Conservation (phyloP, 2,329 filamentous ascomycete genomes). For the Coleophoma eucalyptorum region DNA sequence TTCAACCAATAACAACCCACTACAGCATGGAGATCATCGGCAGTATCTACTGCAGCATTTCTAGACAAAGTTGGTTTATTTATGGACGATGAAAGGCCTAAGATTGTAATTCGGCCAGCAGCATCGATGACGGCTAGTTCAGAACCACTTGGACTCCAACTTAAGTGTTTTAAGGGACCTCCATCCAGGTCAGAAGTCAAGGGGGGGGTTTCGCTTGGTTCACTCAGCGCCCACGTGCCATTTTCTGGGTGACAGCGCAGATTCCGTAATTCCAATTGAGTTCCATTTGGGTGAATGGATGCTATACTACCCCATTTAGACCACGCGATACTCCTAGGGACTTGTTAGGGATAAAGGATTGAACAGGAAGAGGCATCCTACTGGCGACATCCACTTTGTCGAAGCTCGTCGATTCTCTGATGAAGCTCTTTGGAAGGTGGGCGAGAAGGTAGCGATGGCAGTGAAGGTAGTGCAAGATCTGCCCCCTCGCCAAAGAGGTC, state of each 20-base stretch:
- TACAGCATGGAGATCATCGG: constrained; percentile 72
- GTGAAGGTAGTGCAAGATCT: constrained; percentile 50
- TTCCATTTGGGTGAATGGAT: constrained; percentile 70
- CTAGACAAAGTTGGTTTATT: constrained; percentile 66
- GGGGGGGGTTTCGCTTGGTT: constrained; percentile 61
- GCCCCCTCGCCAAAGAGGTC: constrained; percentile 74
- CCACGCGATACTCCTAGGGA: constrained; percentile 73
- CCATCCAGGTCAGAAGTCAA: constrained; percentile 59
- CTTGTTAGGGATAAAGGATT: background rate
- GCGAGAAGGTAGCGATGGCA: background rate
- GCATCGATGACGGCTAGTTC: constrained; percentile 84
- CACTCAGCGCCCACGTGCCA: constrained; percentile 73
- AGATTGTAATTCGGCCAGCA: constrained; percentile 71
- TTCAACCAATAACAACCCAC: constrained; percentile 84
- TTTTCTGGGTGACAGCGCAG: constrained; percentile 65
- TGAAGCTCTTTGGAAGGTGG: constrained; percentile 63
- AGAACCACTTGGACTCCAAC: constrained; percentile 70
- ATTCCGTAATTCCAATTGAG: constrained; percentile 67
- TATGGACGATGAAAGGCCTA: constrained; percentile 66
- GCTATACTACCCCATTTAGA: constrained; percentile 85
- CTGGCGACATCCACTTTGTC: constrained; percentile 76
- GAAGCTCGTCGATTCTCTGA: constrained; percentile 72
- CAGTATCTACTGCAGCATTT: constrained; percentile 60
- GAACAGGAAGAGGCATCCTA: constrained; percentile 40
- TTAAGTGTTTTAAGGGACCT: constrained; percentile 72